A percentile compares a stretch with the other conserved stretches of the same genome.
Conservation (phyloP, 306 rosid species). For the Sindora glabra region DNA sequence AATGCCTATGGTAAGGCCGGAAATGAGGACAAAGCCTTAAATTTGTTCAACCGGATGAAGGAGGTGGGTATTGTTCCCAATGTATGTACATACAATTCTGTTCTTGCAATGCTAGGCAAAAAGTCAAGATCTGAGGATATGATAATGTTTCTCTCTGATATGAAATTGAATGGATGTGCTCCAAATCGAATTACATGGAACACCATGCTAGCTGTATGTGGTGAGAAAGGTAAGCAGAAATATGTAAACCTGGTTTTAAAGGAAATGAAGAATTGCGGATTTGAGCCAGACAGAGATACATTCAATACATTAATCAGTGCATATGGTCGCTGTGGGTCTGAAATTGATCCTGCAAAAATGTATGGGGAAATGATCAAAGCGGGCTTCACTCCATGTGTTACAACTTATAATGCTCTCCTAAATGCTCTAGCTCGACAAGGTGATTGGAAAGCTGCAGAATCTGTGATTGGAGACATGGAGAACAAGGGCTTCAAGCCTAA, state of each 20-base stretch:
- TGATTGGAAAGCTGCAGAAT: slow-evolving; percentile 80
- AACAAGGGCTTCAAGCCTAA: slow-evolving; percentile 74
- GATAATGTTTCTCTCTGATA: slow-evolving; percentile 64
- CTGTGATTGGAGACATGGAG: slow-evolving; percentile 67
- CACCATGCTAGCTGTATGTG: slow-evolving; percentile 84
- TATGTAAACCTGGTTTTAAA: slow-evolving; percentile 58
- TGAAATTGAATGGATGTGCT: slow-evolving; percentile 74
- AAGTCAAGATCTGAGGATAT: slow-evolving; percentile 58
- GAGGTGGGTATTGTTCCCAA: slow-evolving; percentile 78
- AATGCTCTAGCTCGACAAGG: slow-evolving; percentile 83
- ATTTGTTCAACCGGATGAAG: slow-evolving; percentile 76
- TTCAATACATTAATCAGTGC: slow-evolving; percentile 88
- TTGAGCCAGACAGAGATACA: slow-evolving; percentile 94
- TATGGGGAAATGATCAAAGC: slow-evolving; percentile 73
- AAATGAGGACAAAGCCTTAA: slow-evolving; percentile 64
- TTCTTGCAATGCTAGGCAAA: slow-evolving; percentile 80
- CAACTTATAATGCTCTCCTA: slow-evolving; percentile 84
- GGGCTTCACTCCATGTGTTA: slow-evolving; percentile 70
- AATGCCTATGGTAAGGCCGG: slow-evolving; percentile 81
- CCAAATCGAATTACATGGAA: slow-evolving; percentile 89
- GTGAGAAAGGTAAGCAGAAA: slow-evolving; percentile 67
- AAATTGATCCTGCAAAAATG: slow-evolving; percentile 66
- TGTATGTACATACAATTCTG: slow-evolving; percentile 67
- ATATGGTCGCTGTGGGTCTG: slow-evolving; percentile 87
- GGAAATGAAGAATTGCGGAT: slow-evolving; percentile 90